Evolutionary conservation across 768 basidiomycete genomes (phyloP).

Genomic region (Lanmaoa rubissima): DNA sequence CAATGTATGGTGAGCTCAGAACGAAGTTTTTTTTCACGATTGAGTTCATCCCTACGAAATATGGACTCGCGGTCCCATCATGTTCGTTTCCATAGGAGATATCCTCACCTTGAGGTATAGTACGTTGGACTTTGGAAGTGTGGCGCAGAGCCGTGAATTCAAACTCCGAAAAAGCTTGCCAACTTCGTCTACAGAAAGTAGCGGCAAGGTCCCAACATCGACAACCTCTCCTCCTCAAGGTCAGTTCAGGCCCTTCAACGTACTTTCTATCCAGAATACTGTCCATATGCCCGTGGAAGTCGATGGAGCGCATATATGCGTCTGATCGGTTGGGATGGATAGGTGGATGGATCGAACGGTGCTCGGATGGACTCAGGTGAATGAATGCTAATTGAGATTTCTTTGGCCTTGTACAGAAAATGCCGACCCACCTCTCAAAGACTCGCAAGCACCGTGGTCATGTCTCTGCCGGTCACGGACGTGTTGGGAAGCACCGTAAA

Average conservation of each 20-base stretch:
- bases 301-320: constrained; percentile 18
- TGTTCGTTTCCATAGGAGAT: too few relatives aligned
- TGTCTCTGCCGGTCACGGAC: constrained; percentile 99
- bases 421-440: constrained; percentile 96
- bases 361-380: constrained; percentile 32
- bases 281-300: constrained; percentile 8
- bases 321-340: constrained; percentile 32
- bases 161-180: too few relatives aligned
- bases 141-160: too few relatives aligned
- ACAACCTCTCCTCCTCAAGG: constrained; percentile 58
- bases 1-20: too few relatives aligned
- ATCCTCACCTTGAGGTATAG: too few relatives aligned
- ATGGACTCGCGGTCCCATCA: too few relatives aligned
- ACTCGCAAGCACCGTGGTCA: constrained; percentile 99
- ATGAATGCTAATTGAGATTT: constrained; percentile 19
- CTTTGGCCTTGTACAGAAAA: constrained; percentile 42
- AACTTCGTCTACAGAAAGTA: too few relatives aligned
- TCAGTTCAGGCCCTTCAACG: constrained; percentile 44
- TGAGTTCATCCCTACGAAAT: too few relatives aligned
- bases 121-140: too few relatives aligned
- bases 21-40: too few relatives aligned
- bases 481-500: constrained; percentile 99
- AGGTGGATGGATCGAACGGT: constrained; percentile 50
- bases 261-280: constrained; percentile 15
- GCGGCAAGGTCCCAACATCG: constrained; percentile 31